Conservation (phyloP, 2,329 filamentous ascomycete species). For the Gyromitra esculenta region DNA sequence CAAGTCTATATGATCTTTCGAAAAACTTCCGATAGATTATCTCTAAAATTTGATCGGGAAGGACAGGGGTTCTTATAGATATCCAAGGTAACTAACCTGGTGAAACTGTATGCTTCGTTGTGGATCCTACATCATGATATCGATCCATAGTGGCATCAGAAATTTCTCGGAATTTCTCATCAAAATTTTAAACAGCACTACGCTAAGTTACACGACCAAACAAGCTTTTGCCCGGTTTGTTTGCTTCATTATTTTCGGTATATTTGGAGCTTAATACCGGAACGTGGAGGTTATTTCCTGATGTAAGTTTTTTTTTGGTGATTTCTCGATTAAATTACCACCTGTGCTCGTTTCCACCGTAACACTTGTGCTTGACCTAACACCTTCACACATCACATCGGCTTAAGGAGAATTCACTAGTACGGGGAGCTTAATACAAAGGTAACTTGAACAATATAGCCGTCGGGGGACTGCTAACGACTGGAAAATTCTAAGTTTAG, state of each 20-base stretch:
- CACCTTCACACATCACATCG: background rate
- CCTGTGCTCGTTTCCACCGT: background rate
- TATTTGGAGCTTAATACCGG: too few species aligned
- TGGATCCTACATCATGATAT: background rate
- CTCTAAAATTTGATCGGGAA: background rate
- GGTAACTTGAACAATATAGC: background rate
- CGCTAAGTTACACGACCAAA: background rate
- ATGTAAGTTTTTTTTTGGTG: background rate
- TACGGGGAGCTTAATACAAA: background rate
- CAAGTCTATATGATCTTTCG: slow-evolving; percentile 19
- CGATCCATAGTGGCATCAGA: background rate
- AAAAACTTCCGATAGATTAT: slow-evolving; percentile 22
- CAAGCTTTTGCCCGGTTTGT: background rate
- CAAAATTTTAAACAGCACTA: background rate
- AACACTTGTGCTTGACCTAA: too few species aligned
- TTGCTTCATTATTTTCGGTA: background rate
- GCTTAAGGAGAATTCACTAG: background rate
- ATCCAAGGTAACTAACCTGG: background rate
- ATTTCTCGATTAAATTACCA: background rate
- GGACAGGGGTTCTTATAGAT: slow-evolving; percentile 30
- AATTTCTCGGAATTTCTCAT: background rate
- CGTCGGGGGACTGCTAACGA: background rate
- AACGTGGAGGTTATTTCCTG: background rate
- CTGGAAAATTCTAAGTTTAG: background rate
- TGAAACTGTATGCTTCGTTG: background rate